Percentiles rank a stretch among this genome's conserved stretches.
Evolutionary conservation across 1,284 basidiomycete genomes (phyloP).

Genomic region (Pyrrhoderma lamaoense): DNA sequence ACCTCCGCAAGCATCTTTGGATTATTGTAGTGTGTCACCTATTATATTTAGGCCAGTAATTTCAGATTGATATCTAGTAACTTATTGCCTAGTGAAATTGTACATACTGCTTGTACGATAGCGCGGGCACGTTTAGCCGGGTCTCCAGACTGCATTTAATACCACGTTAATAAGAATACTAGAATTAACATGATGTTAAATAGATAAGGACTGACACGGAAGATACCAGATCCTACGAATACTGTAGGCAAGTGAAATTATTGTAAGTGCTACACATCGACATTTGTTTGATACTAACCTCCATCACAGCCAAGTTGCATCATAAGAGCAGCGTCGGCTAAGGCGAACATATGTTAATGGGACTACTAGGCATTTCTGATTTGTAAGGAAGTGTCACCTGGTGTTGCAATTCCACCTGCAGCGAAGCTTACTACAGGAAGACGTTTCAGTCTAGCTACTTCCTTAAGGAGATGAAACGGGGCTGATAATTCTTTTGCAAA

Average conservation of each 20-base stretch:
- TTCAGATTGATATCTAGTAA: constrained; percentile 11
- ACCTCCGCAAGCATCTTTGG: constrained; percentile 78
- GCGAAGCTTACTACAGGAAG: constrained; percentile 94
- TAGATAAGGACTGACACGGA: constrained; percentile 54
- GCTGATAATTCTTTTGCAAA: constrained; percentile 93
- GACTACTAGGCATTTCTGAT: too few relatives aligned
- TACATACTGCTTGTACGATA: constrained; percentile 88
- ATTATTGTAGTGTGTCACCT: constrained; percentile 95
- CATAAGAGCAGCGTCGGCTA: constrained; percentile 96
- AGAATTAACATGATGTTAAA: constrained; percentile 2
- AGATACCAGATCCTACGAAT: constrained; percentile 93
- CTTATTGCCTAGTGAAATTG: constrained; percentile 6
- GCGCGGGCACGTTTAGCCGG: constrained; percentile 91
- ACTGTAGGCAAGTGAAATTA: constrained; percentile 38
- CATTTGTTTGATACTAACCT: constrained; percentile 48
- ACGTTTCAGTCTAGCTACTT: constrained; percentile 88
- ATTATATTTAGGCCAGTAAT: not conserved
- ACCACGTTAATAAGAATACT: constrained; percentile 9
- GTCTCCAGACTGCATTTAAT: constrained; percentile 69
- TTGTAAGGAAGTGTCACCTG: constrained; percentile 61
- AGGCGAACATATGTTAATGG: constrained; percentile 1
- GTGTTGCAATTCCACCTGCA: constrained; percentile 96
- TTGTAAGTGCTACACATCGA: constrained; percentile 8
- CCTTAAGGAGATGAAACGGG: constrained; percentile 96
- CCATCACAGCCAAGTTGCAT: constrained; percentile 99